These are phyloP conservation scores for Beauveria rudraprayagi DNA, from an alignment of 2,329 filamentous ascomycete genomes.

Conservation along the genomic window DNA sequence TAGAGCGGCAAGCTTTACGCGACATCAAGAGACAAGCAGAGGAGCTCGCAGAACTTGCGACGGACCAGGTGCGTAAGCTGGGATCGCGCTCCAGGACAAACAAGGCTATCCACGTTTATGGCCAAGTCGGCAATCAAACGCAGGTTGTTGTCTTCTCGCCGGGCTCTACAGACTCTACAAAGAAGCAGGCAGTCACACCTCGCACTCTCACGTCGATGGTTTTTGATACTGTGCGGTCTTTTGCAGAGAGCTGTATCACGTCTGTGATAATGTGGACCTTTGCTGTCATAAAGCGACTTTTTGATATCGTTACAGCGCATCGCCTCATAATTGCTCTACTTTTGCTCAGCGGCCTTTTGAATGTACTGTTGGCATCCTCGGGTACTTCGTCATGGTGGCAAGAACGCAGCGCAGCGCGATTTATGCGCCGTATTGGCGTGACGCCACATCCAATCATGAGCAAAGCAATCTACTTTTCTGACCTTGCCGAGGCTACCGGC, in stretches of 20 bases:
- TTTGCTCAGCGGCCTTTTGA: slow-evolving; percentile 59
- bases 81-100: slow-evolving; percentile 67
- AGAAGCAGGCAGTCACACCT: slow-evolving; percentile 52
- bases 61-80: slow-evolving; percentile 68
- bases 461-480: slow-evolving; percentile 73
- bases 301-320: slow-evolving; percentile 63
- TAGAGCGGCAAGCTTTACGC: slow-evolving; percentile 65
- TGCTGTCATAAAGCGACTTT: slow-evolving; percentile 55
- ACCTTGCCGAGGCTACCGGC: slow-evolving; percentile 60
- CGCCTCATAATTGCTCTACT: slow-evolving; percentile 65
- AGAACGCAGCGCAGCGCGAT: slow-evolving; percentile 70
- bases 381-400: slow-evolving; percentile 75
- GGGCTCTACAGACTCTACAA: slow-evolving; percentile 36
- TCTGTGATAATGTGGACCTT: slow-evolving; percentile 72
- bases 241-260: slow-evolving; percentile 65
- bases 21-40: slow-evolving; percentile 67
- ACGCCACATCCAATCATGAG: slow-evolving; percentile 73
- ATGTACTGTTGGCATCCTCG: slow-evolving; percentile 66
- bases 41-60: slow-evolving; percentile 66
- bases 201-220: slow-evolving; percentile 61
- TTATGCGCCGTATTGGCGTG: slow-evolving; percentile 76
- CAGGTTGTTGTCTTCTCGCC: slow-evolving; percentile 55
- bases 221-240: slow-evolving; percentile 63
- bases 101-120: slow-evolving; percentile 72
- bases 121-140: slow-evolving; percentile 61